phyloP scores from a whole-genome alignment of 75 land plant genomes.

The Selaginella tamariscina region DNA sequence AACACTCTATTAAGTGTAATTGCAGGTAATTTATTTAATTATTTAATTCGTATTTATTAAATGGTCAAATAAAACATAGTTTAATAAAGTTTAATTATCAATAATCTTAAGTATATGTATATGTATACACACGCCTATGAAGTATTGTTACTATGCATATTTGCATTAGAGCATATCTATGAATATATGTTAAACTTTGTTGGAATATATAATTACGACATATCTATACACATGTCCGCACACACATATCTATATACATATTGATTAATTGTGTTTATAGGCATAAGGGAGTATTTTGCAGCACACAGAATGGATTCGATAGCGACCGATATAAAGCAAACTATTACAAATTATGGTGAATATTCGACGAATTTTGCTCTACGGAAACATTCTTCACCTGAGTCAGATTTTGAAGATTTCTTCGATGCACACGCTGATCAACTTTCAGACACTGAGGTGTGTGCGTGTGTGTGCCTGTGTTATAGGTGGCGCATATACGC shows the following conservation, averaged over 20 bases:
- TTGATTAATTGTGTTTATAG: not conserved
- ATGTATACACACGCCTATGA: too few species aligned
- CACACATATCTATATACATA: too few species aligned
- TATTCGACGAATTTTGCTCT: not conserved
- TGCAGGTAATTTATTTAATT: slow-evolving; percentile 15
- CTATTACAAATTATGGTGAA: not conserved
- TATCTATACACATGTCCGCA: too few species aligned
- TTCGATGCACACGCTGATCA: not conserved
- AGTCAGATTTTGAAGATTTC: not conserved
- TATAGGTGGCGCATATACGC: too few species aligned
- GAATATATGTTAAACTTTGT: too few species aligned
- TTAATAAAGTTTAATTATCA: too few species aligned
- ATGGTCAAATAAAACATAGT: too few species aligned
- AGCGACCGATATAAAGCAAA: not conserved
- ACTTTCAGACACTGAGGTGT: not conserved
- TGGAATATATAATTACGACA: too few species aligned
- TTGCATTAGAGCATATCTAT: too few species aligned
- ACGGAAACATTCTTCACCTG: not conserved
- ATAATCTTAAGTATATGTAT: too few species aligned
- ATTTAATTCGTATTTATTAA: not conserved
- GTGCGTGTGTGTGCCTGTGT: too few species aligned
- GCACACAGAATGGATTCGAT: not conserved
- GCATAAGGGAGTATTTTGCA: not conserved
- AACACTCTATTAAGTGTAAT: slow-evolving; percentile 18
- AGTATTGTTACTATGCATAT: too few species aligned